A percentile compares a stretch with the other conserved stretches of the same genome.
phyloP scores from a whole-genome alignment of 179 eudicot species.

The Spinacia oleracea region DNA sequence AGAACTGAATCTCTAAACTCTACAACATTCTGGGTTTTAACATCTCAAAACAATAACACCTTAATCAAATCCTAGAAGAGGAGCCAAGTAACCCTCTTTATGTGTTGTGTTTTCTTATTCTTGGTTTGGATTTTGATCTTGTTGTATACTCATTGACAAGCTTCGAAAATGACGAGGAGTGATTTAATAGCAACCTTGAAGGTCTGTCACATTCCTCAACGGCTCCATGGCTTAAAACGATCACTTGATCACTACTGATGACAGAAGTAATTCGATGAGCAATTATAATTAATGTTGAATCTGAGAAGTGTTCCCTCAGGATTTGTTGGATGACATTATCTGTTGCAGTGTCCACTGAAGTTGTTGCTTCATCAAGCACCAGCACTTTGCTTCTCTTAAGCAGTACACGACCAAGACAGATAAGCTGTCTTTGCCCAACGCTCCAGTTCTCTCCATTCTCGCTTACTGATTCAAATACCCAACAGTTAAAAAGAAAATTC shows the following conservation, averaged over 20 bases:
- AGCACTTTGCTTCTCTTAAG: slow-evolving; percentile 6
- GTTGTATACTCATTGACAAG: slow-evolving; percentile 9
- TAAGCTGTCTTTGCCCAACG: not conserved
- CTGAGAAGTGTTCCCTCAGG: slow-evolving; percentile 1
- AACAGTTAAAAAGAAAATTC: not conserved
- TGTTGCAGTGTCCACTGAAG: slow-evolving; percentile 5
- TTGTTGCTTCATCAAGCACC: slow-evolving; percentile 10
- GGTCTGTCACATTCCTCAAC: slow-evolving; percentile 1
- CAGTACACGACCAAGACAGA: not conserved
- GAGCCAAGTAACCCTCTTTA: not conserved
- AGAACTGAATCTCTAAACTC: too few relatives aligned
- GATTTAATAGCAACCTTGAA: not conserved
- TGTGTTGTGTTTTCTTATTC: not conserved
- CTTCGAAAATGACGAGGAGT: not conserved
- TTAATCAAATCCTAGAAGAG: too few relatives aligned
- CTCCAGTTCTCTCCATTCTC: slow-evolving; percentile 10
- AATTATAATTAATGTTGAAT: not conserved
- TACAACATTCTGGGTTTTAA: too few relatives aligned
- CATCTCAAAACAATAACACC: too few relatives aligned
- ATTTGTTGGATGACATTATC: not conserved
- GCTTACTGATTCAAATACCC: not conserved
- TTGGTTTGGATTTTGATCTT: not conserved
- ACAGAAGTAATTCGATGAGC: slow-evolving; percentile 12
- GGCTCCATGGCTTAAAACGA: not conserved
- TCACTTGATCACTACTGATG: slow-evolving; percentile 4